Base-by-base conservation (phyloP, 2,329 filamentous ascomycete genomes). In the Cercospora sp. region DNA sequence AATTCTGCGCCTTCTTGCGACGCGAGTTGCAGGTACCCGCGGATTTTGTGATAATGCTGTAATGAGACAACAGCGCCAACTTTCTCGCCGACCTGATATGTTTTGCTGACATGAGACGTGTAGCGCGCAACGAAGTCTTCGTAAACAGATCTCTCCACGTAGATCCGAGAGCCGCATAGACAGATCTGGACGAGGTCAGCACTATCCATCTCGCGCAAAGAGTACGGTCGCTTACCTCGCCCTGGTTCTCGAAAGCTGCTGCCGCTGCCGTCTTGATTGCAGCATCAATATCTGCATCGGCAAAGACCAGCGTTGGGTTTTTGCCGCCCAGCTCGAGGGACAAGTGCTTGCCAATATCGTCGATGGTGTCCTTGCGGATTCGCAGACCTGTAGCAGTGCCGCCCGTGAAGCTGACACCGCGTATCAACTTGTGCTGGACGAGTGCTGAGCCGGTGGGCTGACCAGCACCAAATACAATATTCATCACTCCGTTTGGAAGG, bases 311-410 rank as follows among this genome's bases (percentile, higher is more conserved):
- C 1, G 80, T 77, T 2, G 78, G 79, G 4, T 79, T 79, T 72
- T 85, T 85, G 26, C 84, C 84, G 12, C 83, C 84, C 2, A 85
- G 79, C 72, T 86, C 84, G 59, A 85, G 74, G 5, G 84, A 74
- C 1, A 81, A 74, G 1, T 82, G 82, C 73, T 84, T 85, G 13
- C 85, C 73, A 58, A 79, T 69, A 55, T 75, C 75, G 1, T 75
- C 73, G 1, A 78, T 80, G 0, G 80, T 79, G 12, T 74, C 72
- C 2, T 71, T 71, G 1, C 79, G 80, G 45, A 85, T 79, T 8
- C 79, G 78, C 16, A 78, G 70, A 0, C 84, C 84, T 1, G 85
- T 81, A 0, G 70, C 67, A 2, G 80, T 79, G n/a, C 77, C 80
- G 21, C 83, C 82, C 0, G 80, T 85, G 68, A 84, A 85, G 66